These are phyloP conservation scores for Cymbopogon flexuosus DNA, from an alignment of 202 grass and related monocot species.

Conservation along the genomic window DNA sequence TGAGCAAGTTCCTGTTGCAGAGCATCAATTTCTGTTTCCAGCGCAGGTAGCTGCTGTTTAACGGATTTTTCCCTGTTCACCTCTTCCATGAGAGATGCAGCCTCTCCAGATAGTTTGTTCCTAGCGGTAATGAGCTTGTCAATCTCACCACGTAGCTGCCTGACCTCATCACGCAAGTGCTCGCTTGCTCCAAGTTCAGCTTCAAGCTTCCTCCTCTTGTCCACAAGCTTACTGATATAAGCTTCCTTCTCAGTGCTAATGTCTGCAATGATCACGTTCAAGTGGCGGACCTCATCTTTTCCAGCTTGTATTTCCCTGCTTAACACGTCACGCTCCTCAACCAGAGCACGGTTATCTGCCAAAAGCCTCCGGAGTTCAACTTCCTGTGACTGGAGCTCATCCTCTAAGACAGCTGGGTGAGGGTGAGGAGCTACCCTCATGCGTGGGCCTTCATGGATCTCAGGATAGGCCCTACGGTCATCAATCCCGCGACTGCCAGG, in stretches of 20 bases:
- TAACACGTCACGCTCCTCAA: slow-evolving; percentile 45
- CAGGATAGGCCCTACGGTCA: slow-evolving; percentile 42
- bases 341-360: slow-evolving; percentile 51
- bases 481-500: slow-evolving; percentile 18
- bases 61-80: slow-evolving; percentile 45
- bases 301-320: slow-evolving; percentile 44
- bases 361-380: slow-evolving; percentile 52
- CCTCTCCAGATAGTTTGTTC: slow-evolving; percentile 61
- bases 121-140: slow-evolving; percentile 51
- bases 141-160: slow-evolving; percentile 53
- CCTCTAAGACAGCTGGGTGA: slow-evolving; percentile 46
- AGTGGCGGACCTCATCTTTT: slow-evolving; percentile 56
- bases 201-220: slow-evolving; percentile 74
- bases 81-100: slow-evolving; percentile 54
- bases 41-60: slow-evolving; percentile 51
- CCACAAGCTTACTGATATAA: slow-evolving; percentile 56
- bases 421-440: slow-evolving; percentile 36
- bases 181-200: slow-evolving; percentile 63
- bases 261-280: slow-evolving; percentile 49
- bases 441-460: slow-evolving; percentile 27
- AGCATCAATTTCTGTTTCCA: slow-evolving; percentile 57
- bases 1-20: slow-evolving; percentile 50
- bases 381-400: slow-evolving; percentile 54
- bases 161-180: slow-evolving; percentile 58
- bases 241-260: slow-evolving; percentile 65